Evolutionary conservation across 352 stramenopile genomes (phyloP), one percentile per base, ranked within the genome.

Genomic region (Globisporangium nunn): DNA sequence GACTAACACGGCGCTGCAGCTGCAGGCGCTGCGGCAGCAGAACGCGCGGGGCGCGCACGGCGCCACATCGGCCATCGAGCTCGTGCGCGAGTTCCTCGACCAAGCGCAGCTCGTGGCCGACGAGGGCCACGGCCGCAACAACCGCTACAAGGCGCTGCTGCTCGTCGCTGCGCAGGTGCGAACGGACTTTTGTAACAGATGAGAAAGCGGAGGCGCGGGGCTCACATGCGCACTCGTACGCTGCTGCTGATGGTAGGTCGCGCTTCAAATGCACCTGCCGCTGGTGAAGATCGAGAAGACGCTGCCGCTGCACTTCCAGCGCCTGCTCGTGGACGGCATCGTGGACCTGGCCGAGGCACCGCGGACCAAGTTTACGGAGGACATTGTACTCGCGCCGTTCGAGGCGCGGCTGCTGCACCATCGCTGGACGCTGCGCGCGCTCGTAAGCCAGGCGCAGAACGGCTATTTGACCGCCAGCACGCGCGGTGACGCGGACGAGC

Each of bases 71-170:
- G 81, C 81, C 35, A 87, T 89, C 50, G 81, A 91, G 53, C 65
- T 91, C 41, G 74, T 91, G 55, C 81, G 81, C 40, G 84, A 93
- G 65, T 89, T 93, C 62, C 67, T 93, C 30, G 78, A 90, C 63
- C 83, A 93, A 55, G 84, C 80, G 59, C 79, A 93, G 66, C 76
- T 92, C 31, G 81, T 90, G 11, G 78, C 84, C 2, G 71, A 88
- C 61, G 79, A 92, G 61, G 77, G 81, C 48, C 81, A 90, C 60
- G 67, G 71, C 33, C 76, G 80, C 60, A 88, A 90, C 67, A 84
- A 89, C 47, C 74, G 84, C 33, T 88, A 91, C 66, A 71, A 70
- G 40, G 79, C 76, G 29, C 58, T 93, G 56, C 63, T 88, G 43
- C 73, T 80, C n/a, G 54, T 91, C 18, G 84, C 84, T 12, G 84